These are phyloP conservation scores for Clitopilus passeckerianus DNA, from an alignment of 768 basidiomycete genomes.

Conservation along the genomic window DNA sequence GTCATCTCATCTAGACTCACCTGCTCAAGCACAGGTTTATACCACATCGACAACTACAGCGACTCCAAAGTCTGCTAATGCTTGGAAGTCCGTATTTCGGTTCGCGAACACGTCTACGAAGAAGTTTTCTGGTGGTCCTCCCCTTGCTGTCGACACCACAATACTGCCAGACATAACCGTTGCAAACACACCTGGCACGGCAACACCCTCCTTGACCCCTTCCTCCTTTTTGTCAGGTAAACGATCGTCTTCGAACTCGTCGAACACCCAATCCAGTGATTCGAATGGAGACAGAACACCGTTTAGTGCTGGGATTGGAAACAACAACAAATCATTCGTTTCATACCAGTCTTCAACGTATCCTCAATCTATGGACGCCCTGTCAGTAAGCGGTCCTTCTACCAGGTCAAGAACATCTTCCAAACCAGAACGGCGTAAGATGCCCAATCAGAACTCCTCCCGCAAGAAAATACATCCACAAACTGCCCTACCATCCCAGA, in stretches of 20 bases:
- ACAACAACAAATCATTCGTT: constrained; percentile 23
- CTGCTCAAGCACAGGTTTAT: background rate
- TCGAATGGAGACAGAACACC: constrained; percentile 40
- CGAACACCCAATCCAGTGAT: constrained; percentile 70
- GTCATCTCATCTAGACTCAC: constrained; percentile 8
- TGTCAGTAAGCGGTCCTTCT: constrained; percentile 24
- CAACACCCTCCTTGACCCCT: constrained; percentile 49
- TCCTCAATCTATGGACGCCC: constrained; percentile 33
- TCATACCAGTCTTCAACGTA: constrained; percentile 20
- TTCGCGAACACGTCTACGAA: constrained; percentile 60
- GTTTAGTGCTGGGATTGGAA: constrained; percentile 19
- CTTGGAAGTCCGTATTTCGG: constrained; percentile 77
- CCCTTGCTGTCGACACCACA: constrained; percentile 50
- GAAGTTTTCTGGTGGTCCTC: constrained; percentile 39
- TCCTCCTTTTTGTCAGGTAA: constrained; percentile 54
- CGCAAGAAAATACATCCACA: constrained; percentile 25
- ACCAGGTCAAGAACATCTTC: constrained; percentile 31
- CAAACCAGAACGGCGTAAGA: constrained; percentile 42
- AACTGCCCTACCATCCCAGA: constrained; percentile 42
- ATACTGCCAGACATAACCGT: constrained; percentile 26
- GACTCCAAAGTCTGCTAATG: constrained; percentile 23
- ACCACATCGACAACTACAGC: constrained; percentile 7
- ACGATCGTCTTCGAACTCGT: constrained; percentile 76
- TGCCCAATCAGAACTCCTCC: constrained; percentile 12
- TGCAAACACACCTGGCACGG: constrained; percentile 34